Percentiles rank a stretch among this genome's conserved stretches.
Conservation (phyloP, 164 flowering plant genomes). For the Houttuynia cordata region DNA sequence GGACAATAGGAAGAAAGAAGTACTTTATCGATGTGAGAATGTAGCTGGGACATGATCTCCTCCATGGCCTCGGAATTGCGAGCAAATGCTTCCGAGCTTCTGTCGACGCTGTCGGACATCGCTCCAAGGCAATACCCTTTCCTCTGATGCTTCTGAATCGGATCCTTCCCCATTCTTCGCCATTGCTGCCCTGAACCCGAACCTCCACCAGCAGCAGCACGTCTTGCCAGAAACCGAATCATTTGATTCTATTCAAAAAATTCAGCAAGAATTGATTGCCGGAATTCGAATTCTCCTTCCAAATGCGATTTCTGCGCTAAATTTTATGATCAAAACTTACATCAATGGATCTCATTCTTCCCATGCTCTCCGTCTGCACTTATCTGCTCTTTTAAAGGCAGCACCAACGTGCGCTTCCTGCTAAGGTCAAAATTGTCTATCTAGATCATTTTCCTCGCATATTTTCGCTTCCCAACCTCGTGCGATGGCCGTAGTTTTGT, state of each 20-base stretch:
- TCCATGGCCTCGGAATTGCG: conserved; percentile 53
- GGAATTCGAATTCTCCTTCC: too few species aligned
- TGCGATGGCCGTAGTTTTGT: too few species aligned
- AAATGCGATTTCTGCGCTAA: too few species aligned
- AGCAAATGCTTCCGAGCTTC: conserved; percentile 39
- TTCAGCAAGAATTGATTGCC: too few species aligned
- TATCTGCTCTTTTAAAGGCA: too few species aligned
- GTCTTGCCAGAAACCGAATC: conserved; percentile 28
- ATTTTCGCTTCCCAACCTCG: too few species aligned
- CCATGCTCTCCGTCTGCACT: too few species aligned
- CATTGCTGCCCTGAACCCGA: background rate
- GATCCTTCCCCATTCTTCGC: conserved; percentile 5
- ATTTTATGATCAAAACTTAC: too few species aligned
- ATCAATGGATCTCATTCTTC: too few species aligned
- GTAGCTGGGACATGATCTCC: conserved; percentile 41
- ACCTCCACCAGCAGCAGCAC: conserved; percentile 9
- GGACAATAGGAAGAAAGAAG: conserved; percentile 3
- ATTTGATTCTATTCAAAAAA: conserved; percentile 11
- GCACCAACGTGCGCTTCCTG: too few species aligned
- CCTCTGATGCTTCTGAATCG: conserved; percentile 2
- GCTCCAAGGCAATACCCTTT: conserved; percentile 40
- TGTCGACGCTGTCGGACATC: conserved; percentile 54
- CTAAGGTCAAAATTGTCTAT: too few species aligned
- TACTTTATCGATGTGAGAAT: conserved; percentile 54
- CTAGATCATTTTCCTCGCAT: too few species aligned